Percentiles rank a stretch among this genome's conserved stretches.
These are phyloP conservation scores for Pestalotiopsis sp. DNA, from an alignment of 2,329 filamentous ascomycete species.

Conservation along the genomic window DNA sequence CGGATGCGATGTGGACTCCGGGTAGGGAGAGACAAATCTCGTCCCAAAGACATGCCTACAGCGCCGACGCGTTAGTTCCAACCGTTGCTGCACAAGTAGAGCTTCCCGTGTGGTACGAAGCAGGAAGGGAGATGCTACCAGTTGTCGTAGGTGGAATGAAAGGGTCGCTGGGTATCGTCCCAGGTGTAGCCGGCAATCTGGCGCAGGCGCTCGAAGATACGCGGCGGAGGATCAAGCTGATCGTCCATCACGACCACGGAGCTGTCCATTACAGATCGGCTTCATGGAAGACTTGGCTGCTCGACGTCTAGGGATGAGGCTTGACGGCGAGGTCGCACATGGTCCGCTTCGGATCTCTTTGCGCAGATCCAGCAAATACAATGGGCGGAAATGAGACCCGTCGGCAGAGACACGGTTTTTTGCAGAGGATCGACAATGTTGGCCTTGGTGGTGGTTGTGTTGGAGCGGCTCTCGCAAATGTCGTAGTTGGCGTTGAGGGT, in stretches of 20 bases:
- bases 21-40: slow-evolving; percentile 56
- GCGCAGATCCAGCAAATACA: background rate
- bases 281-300: slow-evolving; percentile 9
- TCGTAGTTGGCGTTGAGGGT: background rate
- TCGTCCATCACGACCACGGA: slow-evolving; percentile 53
- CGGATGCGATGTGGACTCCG: slow-evolving; percentile 48
- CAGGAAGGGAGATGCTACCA: slow-evolving; percentile 56
- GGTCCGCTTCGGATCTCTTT: background rate
- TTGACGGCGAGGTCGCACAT: background rate
- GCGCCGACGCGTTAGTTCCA: slow-evolving; percentile 21
- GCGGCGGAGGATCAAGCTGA: slow-evolving; percentile 64
- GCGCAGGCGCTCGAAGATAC: slow-evolving; percentile 72
- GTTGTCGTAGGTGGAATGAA: slow-evolving; percentile 80
- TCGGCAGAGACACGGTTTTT: background rate
- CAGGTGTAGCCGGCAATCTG: slow-evolving; percentile 77
- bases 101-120: background rate
- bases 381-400: background rate
- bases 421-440: background rate
- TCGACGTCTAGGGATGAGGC: background rate
- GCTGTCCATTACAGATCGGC: slow-evolving; percentile 42
- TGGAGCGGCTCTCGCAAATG: background rate
- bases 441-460: background rate
- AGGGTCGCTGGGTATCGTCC: slow-evolving; percentile 65
- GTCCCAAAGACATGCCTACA: slow-evolving; percentile 68
- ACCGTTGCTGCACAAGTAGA: slow-evolving; percentile 6